These are phyloP conservation scores for Mycena crocata DNA, from an alignment of 768 basidiomycete species.

Conservation along the genomic window DNA sequence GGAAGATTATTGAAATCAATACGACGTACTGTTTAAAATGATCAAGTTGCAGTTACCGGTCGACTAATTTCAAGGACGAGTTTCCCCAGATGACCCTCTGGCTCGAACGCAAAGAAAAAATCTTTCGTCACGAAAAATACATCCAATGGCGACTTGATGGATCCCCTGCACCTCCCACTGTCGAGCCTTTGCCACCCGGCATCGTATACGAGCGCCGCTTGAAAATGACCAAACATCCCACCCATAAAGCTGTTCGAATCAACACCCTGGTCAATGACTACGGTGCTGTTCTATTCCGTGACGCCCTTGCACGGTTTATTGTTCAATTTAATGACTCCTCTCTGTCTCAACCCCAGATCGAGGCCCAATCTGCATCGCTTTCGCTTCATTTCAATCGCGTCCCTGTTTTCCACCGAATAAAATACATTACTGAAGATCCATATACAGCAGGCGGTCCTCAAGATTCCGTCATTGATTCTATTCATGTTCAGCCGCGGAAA, in stretches of 20 bases:
- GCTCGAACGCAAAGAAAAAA: conserved; percentile 49
- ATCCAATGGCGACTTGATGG: conserved; percentile 23
- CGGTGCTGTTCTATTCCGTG: conserved; percentile 39
- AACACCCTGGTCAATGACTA: conserved; percentile 34
- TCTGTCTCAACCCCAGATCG: conserved; percentile 30
- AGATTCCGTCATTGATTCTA: conserved; percentile 38
- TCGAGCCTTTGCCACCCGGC: conserved; percentile 21
- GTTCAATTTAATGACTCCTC: conserved; percentile 34
- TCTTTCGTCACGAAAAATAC: conserved; percentile 41
- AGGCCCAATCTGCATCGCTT: conserved; percentile 39
- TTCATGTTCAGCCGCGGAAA: conserved; percentile 43
- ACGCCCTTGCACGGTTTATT: conserved; percentile 43
- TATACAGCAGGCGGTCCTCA: conserved; percentile 31
- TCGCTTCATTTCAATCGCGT: conserved; percentile 28
- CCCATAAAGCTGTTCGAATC: conserved; percentile 39
- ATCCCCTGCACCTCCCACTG: conserved; percentile 11
- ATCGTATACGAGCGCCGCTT: conserved; percentile 10
- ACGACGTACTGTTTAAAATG: background rate
- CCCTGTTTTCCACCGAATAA: conserved; percentile 49
- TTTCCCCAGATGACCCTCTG: background rate
- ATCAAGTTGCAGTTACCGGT: background rate
- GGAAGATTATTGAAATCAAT: background rate
- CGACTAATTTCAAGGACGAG: too few species aligned
- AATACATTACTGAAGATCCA: conserved; percentile 38
- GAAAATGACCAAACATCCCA: conserved; percentile 38